Evolutionary conservation across 306 rosid species (phyloP), one percentile per base, ranked within the genome.

Genomic region (Vachellia pachyceras): DNA sequence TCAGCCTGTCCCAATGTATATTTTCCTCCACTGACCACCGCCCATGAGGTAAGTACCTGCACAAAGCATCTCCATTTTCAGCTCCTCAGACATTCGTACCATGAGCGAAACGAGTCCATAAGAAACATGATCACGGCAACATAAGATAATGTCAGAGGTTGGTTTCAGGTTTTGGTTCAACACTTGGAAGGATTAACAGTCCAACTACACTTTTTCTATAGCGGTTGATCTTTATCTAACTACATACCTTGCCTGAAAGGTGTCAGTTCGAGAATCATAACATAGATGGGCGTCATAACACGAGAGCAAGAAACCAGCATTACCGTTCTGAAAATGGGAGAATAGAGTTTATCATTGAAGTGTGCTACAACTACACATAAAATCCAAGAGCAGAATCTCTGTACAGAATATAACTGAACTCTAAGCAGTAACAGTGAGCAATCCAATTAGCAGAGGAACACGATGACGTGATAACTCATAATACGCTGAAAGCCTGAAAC

Each of bases 251-350:
- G 93, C 93, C 68, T 54, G 86, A 79, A 91, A 91, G 70, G 87
- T 87, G 71, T 87, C 84, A 4, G 83, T 80, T 54, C 20, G 42
- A 0, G 85, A 83, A 69, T 84, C 91, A 39, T 91, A 91, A 80
- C 89, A 54, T 37, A 91, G 47, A 39, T 79, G 89, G 47, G 95
- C 93, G 72, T 91, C 95, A 69, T 91, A 91, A 84, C 93, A 91
- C 17, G 95, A 91, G 75, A 91, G 82, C 89, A 85, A 35, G 82
- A 91, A 91, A 15, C 95, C 93, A 60, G 84, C 83, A 87, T 89
- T 84, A 70, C 93, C 88, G 75, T 85, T 84, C 93, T 91, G 93
- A 86, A 46, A 65, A 44, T 33, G 40, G 73, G 22, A n/a, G 41
- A 14, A 74, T 65, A 22, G 37, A 49, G 71, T 42, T 25, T 44